A percentile compares a stretch with the other conserved stretches of the same genome.
phyloP scores from a whole-genome alignment of 192 early-diverging fungal genomes.

The Dimargaris xerosporica region DNA sequence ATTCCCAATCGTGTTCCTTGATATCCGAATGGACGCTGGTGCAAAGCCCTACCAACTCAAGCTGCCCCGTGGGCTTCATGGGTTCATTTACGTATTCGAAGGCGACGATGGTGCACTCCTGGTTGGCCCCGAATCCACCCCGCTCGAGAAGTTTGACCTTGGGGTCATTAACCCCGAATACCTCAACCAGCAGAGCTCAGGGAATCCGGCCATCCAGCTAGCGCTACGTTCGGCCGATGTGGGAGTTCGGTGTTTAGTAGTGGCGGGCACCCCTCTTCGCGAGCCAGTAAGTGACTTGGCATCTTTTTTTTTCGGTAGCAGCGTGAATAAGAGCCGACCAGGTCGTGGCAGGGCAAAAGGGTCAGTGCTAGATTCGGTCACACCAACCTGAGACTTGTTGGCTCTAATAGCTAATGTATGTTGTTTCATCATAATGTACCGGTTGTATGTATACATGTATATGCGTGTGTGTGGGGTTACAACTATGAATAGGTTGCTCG shows the following conservation, averaged over 20 bases:
- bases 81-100: slow-evolving; percentile 30
- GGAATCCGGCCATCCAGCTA: slow-evolving; percentile 3
- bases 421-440: not conserved
- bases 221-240: slow-evolving; percentile 20
- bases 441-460: not conserved
- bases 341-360: too few relatives aligned
- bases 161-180: slow-evolving; percentile 12
- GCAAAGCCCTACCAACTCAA: slow-evolving; percentile 26
- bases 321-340: not conserved
- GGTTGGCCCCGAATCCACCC: slow-evolving; percentile 25
- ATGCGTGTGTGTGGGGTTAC: slow-evolving; percentile 10
- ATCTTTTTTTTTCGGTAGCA: slow-evolving; percentile 22
- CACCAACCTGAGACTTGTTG: slow-evolving; percentile 11
- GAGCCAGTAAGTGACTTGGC: slow-evolving; percentile 15
- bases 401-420: slow-evolving; percentile 15
- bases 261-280: slow-evolving; percentile 36
- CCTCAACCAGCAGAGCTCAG: slow-evolving; percentile 19
- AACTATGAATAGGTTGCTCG: slow-evolving; percentile 42
- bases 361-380: slow-evolving; percentile 6
- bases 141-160: slow-evolving; percentile 21
- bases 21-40: slow-evolving; percentile 45
- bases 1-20: slow-evolving; percentile 67
- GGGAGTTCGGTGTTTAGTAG: slow-evolving; percentile 36
- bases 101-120: slow-evolving; percentile 16
- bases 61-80: slow-evolving; percentile 32